These are phyloP conservation scores for Yamadazyma triangularis DNA, from an alignment of 1,139 yeast species.

Conservation along the genomic window DNA sequence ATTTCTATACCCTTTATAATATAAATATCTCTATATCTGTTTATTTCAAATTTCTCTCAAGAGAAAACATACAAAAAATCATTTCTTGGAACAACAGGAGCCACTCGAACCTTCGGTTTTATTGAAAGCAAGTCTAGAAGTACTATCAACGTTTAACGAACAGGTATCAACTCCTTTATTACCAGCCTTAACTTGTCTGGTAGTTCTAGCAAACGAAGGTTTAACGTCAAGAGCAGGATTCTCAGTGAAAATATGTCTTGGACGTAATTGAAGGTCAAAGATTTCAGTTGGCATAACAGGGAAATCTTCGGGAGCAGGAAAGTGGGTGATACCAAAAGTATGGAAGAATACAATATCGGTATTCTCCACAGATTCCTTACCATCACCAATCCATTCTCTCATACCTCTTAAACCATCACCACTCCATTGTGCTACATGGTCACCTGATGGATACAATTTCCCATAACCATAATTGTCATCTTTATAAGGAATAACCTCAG, in stretches of 20 bases:
- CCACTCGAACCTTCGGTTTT: constrained; percentile 9
- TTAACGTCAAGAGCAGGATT: constrained; percentile 74
- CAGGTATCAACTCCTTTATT: constrained; percentile 30
- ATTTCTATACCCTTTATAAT: no score
- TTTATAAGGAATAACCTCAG: constrained; percentile 66
- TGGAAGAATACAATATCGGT: constrained; percentile 72
- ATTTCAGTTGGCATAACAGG: constrained; percentile 88
- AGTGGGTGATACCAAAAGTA: constrained; percentile 79
- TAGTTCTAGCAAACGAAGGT: constrained; percentile 66
- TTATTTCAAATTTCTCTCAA: no score
- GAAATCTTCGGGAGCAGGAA: constrained; percentile 88
- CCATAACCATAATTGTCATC: constrained; percentile 50
- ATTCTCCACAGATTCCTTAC: constrained; percentile 56
- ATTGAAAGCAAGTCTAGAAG: constrained; percentile 39
- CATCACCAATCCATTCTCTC: constrained; percentile 72
- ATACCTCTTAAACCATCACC: constrained; percentile 71
- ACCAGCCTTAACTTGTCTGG: constrained; percentile 49
- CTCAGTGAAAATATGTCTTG: constrained; percentile 71
- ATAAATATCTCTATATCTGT: no score
- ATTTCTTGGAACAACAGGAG: constrained; percentile 6
- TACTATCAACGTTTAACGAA: constrained; percentile 34
- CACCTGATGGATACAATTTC: constrained; percentile 74
- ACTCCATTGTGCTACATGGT: constrained; percentile 74
- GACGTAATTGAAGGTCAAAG: constrained; percentile 67
- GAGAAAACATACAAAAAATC: no score